These are phyloP conservation scores for Rutstroemia sp. DNA, from an alignment of 2,329 filamentous ascomycete genomes.

Conservation along the genomic window DNA sequence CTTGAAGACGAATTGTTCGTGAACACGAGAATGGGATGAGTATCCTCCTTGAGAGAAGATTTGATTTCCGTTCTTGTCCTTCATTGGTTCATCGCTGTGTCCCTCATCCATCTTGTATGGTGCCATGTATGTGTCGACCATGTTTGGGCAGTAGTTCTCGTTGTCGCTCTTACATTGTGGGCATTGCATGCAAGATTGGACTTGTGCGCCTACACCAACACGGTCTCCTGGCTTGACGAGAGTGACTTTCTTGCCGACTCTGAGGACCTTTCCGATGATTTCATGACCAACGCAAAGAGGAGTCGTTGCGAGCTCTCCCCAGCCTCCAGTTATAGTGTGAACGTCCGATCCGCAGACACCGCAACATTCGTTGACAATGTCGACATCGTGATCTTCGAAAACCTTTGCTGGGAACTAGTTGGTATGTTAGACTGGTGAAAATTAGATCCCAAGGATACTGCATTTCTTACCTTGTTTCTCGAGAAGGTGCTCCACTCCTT, in stretches of 20 bases:
- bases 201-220: slow-evolving; percentile 47
- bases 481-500: slow-evolving; percentile 23
- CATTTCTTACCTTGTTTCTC: slow-evolving; percentile 17
- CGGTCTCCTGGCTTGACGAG: slow-evolving; percentile 42
- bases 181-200: slow-evolving; percentile 41
- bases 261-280: slow-evolving; percentile 35
- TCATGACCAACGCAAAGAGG: slow-evolving; percentile 39
- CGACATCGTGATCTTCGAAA: slow-evolving; percentile 79
- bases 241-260: slow-evolving; percentile 58
- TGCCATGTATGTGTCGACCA: slow-evolving; percentile 21
- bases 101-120: slow-evolving; percentile 15
- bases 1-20: slow-evolving; percentile 52
- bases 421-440: not conserved
- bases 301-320: slow-evolving; percentile 9
- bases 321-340: slow-evolving; percentile 25
- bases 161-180: slow-evolving; percentile 38
- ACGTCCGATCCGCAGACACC: slow-evolving; percentile 38
- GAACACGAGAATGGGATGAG: slow-evolving; percentile 43
- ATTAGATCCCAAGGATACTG: not conserved
- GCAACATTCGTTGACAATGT: slow-evolving; percentile 68
- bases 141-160: slow-evolving; percentile 26
- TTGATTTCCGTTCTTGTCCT: slow-evolving; percentile 5
- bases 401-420: slow-evolving; percentile 45
- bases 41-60: slow-evolving; percentile 44
- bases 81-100: slow-evolving; percentile 7